Base-by-base conservation (phyloP, 2,329 filamentous ascomycete species). In the Fusarium avenaceum region DNA sequence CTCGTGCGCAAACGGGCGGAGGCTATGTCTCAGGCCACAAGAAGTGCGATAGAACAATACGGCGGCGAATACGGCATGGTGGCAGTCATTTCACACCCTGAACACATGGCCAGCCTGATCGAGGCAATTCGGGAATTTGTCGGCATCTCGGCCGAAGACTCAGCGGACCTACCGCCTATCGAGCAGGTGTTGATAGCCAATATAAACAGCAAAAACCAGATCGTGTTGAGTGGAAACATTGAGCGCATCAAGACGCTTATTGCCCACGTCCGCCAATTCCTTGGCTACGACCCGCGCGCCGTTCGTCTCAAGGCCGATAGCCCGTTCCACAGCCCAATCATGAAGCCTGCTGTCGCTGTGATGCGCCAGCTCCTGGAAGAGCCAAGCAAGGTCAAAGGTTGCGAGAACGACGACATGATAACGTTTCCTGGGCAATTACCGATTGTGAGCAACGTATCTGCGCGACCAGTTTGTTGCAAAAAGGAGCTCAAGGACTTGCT, bases 151-250 rank as follows among this genome's bases (percentile, higher is more conserved):
- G 86, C 86, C 54, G 91, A 94, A 76, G 89, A 87, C 71, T 86
- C 85, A 63, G 84, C 89, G 68, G 86, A 92, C 70, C 80, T 89
- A 30, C 91, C 92, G 19, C 88, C 93, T 5, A 93, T 96, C 55
- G 88, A 96, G 75, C 92, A 97, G 79, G 94, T 97, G 50, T 84
- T 91, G 70, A 94, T 98, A 72, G 95, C 94, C 62, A 97, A 98
- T 79, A 89, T 97, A 80, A 98, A 98, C 81, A 93, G 90, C 78
- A 96, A 94, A 82, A 97, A 97, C 77, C 95, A 98, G 81, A 97
- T 98, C 73, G 95, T 97, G 51, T 84, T 98, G 52, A 96, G 92
- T 76, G 95, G 95, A 35, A 95, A 90, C 78, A 90, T 97, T 53
- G 90, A 90, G 73, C 86, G 89, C 71, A 97, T 97, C 78, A 90